phyloP scores from a whole-genome alignment of 2,329 filamentous ascomycete genomes.

The Neopestalotiopsis rosae region DNA sequence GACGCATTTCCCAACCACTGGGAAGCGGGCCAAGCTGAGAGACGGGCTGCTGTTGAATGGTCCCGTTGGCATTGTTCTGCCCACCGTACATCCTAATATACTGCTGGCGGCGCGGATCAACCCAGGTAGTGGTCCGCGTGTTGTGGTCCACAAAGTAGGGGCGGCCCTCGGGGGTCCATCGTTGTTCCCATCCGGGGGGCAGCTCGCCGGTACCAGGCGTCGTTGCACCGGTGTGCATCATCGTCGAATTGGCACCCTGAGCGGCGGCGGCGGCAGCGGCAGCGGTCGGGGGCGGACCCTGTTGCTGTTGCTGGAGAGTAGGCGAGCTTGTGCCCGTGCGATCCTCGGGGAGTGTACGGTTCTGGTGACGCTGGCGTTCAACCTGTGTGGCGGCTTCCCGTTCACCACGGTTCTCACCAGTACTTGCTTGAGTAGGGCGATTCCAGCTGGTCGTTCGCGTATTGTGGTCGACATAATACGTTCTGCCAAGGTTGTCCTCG shows the following conservation, averaged over 20 bases:
- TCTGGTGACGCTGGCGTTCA: constrained; percentile 92
- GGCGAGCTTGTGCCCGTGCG: constrained; percentile 93
- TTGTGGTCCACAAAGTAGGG: constrained; percentile 99
- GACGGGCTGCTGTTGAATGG: constrained; percentile 95
- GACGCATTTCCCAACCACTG: constrained; percentile 99
- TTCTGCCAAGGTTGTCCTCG: constrained; percentile 92
- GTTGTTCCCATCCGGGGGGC: constrained; percentile 94
- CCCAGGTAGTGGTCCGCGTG: constrained; percentile 97
- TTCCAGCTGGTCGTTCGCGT: constrained; percentile 97
- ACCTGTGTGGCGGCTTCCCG: constrained; percentile 91
- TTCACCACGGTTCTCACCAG: constrained; percentile 77
- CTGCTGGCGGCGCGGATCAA: constrained; percentile 94
- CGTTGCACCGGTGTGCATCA: constrained; percentile 95
- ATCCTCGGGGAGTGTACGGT: constrained; percentile 93
- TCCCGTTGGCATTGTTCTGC: constrained; percentile 82
- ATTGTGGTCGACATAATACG: constrained; percentile 98
- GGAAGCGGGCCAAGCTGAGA: constrained; percentile 94
- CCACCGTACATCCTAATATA: constrained; percentile 98
- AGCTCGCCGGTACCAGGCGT: constrained; percentile 94
- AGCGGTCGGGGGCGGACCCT: constrained; percentile 41
- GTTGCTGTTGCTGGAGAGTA: constrained; percentile 65
- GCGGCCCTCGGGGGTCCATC: constrained; percentile 92
- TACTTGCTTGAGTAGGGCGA: constrained; percentile 80
- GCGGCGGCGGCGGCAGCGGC: constrained; percentile 55
- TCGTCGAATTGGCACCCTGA: constrained; percentile 50